Evolutionary conservation across 2,329 filamentous ascomycete species (phyloP).

Genomic region (Colletotrichum higginsianum): DNA sequence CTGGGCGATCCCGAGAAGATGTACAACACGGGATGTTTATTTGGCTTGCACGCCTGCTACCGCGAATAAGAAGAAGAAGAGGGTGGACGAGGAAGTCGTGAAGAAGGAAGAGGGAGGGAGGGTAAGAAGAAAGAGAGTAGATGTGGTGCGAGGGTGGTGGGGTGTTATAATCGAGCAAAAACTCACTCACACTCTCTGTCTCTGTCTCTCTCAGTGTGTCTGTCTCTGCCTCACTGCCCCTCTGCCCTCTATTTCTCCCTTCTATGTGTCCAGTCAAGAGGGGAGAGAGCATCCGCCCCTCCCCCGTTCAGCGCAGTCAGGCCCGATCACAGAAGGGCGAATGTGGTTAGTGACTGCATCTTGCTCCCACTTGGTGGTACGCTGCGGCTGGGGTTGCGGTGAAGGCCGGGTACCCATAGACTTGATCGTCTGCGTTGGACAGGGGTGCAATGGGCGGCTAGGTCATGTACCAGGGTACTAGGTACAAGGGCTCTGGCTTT

Average conservation of each 20-base stretch:
- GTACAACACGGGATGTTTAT: conserved; percentile 57
- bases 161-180: conserved; percentile 58
- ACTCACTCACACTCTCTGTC: conserved; percentile 6
- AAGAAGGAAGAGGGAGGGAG: conserved; percentile 63
- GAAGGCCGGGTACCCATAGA: conserved; percentile 1
- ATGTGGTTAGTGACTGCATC: conserved; percentile 2
- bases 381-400: conserved; percentile 19
- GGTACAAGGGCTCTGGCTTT: conserved; percentile 8
- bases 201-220: neutral
- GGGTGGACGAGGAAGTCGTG: conserved; percentile 72
- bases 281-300: neutral
- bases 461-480: neutral
- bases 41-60: conserved; percentile 74
- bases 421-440: neutral
- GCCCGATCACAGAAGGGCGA: conserved; percentile 7
- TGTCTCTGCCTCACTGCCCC: neutral
- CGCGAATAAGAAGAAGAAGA: conserved; percentile 72
- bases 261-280: neutral
- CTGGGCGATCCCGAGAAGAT: conserved; percentile 67
- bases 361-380: conserved; percentile 1
- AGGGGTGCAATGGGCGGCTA: conserved; percentile 2
- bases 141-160: conserved; percentile 62
- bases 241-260: neutral
- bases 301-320: conserved; percentile 7
- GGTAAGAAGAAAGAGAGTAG: conserved; percentile 59